phyloP scores from a whole-genome alignment of 108 stramenopile species.

The Pelagomonas calceolata region DNA sequence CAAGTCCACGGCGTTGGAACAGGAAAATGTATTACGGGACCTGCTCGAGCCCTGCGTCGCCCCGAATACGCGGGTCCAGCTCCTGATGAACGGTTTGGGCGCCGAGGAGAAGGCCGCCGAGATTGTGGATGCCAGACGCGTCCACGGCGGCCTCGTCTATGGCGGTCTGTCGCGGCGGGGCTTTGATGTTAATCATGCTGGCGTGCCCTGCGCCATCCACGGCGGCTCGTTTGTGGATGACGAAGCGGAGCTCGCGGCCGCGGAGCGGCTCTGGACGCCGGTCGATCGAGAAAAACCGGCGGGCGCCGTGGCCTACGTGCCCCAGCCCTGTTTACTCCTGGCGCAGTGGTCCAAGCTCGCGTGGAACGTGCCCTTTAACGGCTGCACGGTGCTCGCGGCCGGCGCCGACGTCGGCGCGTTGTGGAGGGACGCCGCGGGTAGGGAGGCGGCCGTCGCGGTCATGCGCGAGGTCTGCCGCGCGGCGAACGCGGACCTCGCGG shows the following conservation, averaged over 20 bases:
- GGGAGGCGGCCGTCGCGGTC: neutral
- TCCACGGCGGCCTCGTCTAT: constrained; percentile 1
- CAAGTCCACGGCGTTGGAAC: neutral
- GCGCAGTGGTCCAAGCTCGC: neutral
- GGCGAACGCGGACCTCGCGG: neutral
- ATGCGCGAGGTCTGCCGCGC: neutral
- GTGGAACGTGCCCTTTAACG: neutral
- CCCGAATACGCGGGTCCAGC: neutral
- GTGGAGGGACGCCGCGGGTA: neutral
- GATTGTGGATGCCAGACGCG: neutral
- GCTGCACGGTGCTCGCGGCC: neutral
- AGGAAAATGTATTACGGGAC: too few relatives aligned
- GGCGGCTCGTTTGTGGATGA: neutral
- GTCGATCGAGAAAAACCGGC: neutral
- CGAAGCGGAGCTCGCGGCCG: neutral
- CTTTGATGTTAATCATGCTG: neutral
- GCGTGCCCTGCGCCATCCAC: neutral
- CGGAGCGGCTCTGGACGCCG: neutral
- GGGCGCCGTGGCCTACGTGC: neutral
- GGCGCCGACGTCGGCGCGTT: neutral
- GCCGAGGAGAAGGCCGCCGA: neutral
- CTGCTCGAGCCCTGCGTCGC: neutral
- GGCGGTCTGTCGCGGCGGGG: neutral
- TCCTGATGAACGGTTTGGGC: neutral
- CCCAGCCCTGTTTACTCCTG: neutral